Evolutionary conservation across 805 yeast species (phyloP).

Genomic region (Spathaspora girioi): DNA sequence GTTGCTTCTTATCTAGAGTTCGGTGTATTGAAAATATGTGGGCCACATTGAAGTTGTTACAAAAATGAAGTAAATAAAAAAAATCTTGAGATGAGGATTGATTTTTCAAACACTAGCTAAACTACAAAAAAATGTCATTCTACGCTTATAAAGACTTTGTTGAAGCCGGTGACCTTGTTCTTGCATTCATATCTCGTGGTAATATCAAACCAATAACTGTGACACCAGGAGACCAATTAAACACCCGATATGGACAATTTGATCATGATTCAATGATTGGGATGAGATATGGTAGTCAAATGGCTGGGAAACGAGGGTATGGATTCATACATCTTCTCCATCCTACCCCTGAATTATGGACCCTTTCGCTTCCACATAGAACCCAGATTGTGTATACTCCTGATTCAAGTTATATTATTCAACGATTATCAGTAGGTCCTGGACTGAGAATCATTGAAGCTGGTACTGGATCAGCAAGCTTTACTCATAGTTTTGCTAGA

Average conservation of each 20-base stretch:
- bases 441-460: constrained; percentile 88
- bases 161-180: constrained; percentile 81
- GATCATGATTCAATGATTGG: constrained; percentile 86
- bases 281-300: constrained; percentile 76
- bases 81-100: neutral
- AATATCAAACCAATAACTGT: constrained; percentile 72
- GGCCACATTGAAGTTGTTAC: too few species aligned
- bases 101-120: neutral
- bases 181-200: constrained; percentile 81
- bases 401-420: constrained; percentile 87
- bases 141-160: constrained; percentile 60
- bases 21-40: neutral
- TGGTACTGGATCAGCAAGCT: constrained; percentile 97
- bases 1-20: neutral
- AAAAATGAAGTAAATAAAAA: neutral
- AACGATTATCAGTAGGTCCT: constrained; percentile 68
- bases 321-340: constrained; percentile 86
- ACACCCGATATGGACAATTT: constrained; percentile 87
- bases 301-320: constrained; percentile 67
- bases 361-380: constrained; percentile 91
- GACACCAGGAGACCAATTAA: constrained; percentile 55
- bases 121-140: constrained; percentile 41
- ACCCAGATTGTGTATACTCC: constrained; percentile 97
- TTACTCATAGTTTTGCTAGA: constrained; percentile 89
- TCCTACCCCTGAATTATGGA: constrained; percentile 96